Base-by-base conservation (phyloP, 2,329 filamentous ascomycete species). In the Chlorencoelia australis region DNA sequence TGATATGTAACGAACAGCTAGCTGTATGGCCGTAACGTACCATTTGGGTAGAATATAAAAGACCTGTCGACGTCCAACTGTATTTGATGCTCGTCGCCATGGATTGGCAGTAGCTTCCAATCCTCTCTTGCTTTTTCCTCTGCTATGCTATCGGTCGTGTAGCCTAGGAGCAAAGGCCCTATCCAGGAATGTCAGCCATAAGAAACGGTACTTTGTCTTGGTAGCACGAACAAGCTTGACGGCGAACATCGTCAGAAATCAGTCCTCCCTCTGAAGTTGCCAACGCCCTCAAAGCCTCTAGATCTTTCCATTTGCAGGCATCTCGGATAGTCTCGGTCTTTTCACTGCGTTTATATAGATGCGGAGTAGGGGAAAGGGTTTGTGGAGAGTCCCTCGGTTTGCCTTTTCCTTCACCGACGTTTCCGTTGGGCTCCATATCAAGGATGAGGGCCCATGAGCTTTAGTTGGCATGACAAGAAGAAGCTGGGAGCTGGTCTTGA, bases 1-100 rank as follows among this genome's bases (percentile, higher is more conserved):
- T 46, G 37, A 49, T 42, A 47, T 47, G 37, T 37, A 42, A 48
- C 28, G 40, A 52, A 40, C 39, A 28, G 18, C 32, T 22, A 21
- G n/a, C 32, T 20, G 20, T 37, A 4, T 29, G 26, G 26, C 28
- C 21, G 40, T 39, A 48, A 53, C 70, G 52, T 68, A 91, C 87
- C 74, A 44, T 74, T 71, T 9, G 91, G 91, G 58, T 98, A 98
- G 64, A 95, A 93, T 42, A 96, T 82, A 61, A 98, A 98, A n/a
- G 91, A 88, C 38, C 91, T 75, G 60, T 95, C 77, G 38, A 98
- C 91, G 57, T 98, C 91, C 31, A 96, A 71, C 53, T 79, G 73
- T 25, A 98, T 87, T 62, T 98, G 91, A 33, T 82, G 78, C 59
- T 98, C 91, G 52, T 98, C 91, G 21, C 65, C 66, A 61, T 98